phyloP scores from a whole-genome alignment of 2,329 filamentous ascomycete species.

The Ceratocystiopsis brevicomis region DNA sequence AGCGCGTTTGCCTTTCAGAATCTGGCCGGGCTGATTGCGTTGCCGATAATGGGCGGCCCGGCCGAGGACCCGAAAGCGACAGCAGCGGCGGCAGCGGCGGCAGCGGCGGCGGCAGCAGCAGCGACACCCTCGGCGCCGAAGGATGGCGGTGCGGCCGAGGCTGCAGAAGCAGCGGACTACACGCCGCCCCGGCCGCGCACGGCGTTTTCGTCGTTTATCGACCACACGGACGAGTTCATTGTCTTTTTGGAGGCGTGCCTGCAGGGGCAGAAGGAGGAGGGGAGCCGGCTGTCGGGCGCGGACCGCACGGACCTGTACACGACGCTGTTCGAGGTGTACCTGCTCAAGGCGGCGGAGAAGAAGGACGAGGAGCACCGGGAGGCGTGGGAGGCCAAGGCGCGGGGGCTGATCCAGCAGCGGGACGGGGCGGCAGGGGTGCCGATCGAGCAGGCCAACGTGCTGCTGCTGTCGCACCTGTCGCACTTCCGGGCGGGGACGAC shows the following conservation, averaged over 20 bases:
- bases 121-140: background rate
- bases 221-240: conserved; percentile 83
- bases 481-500: conserved; percentile 81
- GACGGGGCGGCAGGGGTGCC: conserved; percentile 26
- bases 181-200: conserved; percentile 64
- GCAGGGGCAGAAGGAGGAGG: conserved; percentile 13
- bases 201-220: conserved; percentile 91
- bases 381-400: conserved; percentile 81
- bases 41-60: conserved; percentile 65
- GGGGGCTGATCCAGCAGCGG: conserved; percentile 45
- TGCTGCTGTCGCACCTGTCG: conserved; percentile 79
- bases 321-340: conserved; percentile 93
- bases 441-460: conserved; percentile 87
- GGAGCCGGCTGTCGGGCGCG: conserved; percentile 43
- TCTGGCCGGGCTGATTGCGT: conserved; percentile 60
- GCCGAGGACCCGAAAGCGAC: conserved; percentile 11
- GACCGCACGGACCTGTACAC: conserved; percentile 81
- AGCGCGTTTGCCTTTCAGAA: conserved; percentile 56
- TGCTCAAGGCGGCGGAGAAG: conserved; percentile 60
- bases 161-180: conserved; percentile 33
- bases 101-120: background rate
- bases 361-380: conserved; percentile 47
- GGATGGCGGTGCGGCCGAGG: background rate
- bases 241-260: conserved; percentile 80
- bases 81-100: background rate